Conservation (phyloP, 2,329 filamentous ascomycete genomes). For the Knufia petricola region DNA sequence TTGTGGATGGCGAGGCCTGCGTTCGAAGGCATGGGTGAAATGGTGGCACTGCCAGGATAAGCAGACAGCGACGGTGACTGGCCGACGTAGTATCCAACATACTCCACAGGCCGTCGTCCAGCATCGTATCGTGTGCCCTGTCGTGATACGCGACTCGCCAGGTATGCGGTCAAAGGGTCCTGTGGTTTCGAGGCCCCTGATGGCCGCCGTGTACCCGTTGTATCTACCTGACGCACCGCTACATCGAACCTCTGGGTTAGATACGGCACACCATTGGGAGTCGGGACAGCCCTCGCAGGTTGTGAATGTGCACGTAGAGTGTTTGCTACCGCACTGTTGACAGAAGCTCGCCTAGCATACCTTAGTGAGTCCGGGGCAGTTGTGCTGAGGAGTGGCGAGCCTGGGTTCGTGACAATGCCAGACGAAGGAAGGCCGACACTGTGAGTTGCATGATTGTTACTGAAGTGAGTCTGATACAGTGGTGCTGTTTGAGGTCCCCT, state of each 20-base stretch:
- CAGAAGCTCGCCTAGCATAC: constrained; percentile 36
- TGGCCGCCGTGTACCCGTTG: not conserved
- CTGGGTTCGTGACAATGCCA: constrained; percentile 36
- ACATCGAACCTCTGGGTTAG: constrained; percentile 13
- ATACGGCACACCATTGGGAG: constrained; percentile 22
- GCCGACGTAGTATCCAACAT: constrained; percentile 38
- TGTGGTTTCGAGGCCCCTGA: not conserved
- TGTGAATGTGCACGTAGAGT: constrained; percentile 42
- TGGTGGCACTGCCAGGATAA: constrained; percentile 31
- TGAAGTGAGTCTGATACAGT: constrained; percentile 22
- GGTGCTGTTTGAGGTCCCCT: constrained; percentile 24
- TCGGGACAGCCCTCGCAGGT: constrained; percentile 35
- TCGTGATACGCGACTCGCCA: constrained; percentile 17
- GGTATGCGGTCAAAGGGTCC: not conserved
- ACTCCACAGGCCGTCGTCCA: constrained; percentile 34
- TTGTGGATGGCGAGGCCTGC: constrained; percentile 33
- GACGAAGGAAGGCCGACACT: constrained; percentile 23
- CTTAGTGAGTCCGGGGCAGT: constrained; percentile 36
- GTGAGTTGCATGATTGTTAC: constrained; percentile 18
- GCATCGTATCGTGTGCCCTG: constrained; percentile 27
- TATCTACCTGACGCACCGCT: constrained; percentile 8
- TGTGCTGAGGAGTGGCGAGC: constrained; percentile 34
- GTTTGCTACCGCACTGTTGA: constrained; percentile 33
- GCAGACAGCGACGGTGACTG: constrained; percentile 35
- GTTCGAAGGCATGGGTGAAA: constrained; percentile 31